A percentile compares a stretch with the other conserved stretches of the same genome.
These are phyloP conservation scores for Heritiera fomes DNA, from an alignment of 345 rosid species.

Conservation along the genomic window DNA sequence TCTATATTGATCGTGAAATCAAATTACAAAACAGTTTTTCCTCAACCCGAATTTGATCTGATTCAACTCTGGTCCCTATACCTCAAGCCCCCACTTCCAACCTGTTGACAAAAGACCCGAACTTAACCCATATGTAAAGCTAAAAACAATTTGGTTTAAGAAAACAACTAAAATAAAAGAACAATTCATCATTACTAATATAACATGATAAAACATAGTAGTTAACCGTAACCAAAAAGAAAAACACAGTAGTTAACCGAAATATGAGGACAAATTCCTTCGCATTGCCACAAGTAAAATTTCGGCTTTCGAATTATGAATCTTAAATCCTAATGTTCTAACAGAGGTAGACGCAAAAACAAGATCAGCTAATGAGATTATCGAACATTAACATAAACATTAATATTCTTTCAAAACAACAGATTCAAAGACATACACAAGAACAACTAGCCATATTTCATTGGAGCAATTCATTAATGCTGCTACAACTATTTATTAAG, in stretches of 20 bases:
- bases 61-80: neutral
- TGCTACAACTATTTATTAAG: neutral
- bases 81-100: neutral
- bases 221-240: too few species aligned
- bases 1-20: neutral
- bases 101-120: neutral
- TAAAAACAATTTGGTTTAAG: neutral
- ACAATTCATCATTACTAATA: neutral
- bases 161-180: neutral
- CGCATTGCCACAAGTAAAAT: neutral
- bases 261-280: too few species aligned
- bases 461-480: neutral
- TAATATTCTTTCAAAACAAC: neutral
- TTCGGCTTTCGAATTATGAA: neutral
- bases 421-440: neutral
- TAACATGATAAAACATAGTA: neutral
- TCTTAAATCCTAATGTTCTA: neutral
- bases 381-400: neutral
- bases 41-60: neutral
- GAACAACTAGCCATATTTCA: neutral
- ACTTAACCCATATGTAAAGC: neutral
- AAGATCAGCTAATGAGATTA: neutral
- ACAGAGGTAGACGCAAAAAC: neutral
- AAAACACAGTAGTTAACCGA: neutral
- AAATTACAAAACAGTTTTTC: neutral